A percentile compares a stretch with the other conserved stretches of the same genome.
phyloP scores from a whole-genome alignment of 2,329 filamentous ascomycete species.

The Xylariaceae sp. region DNA sequence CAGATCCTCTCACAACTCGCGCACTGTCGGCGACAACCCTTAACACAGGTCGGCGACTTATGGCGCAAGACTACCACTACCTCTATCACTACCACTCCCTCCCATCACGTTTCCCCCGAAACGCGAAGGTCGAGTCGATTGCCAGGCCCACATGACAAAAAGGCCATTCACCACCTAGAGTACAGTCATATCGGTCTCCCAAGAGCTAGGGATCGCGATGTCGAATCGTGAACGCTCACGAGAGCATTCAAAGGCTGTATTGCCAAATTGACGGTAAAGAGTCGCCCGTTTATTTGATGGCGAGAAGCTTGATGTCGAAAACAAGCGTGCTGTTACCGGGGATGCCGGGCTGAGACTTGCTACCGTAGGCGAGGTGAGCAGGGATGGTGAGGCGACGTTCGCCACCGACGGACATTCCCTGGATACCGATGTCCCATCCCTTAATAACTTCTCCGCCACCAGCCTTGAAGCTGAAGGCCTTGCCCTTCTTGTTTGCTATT shows the following conservation, averaged over 20 bases:
- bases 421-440: slow-evolving; percentile 94
- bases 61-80: slow-evolving; percentile 36
- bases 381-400: slow-evolving; percentile 93
- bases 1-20: slow-evolving; percentile 27
- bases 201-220: slow-evolving; percentile 14
- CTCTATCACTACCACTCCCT: slow-evolving; percentile 32
- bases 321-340: slow-evolving; percentile 84
- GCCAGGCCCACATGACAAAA: slow-evolving; percentile 15
- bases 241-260: slow-evolving; percentile 2
- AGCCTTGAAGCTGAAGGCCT: slow-evolving; percentile 94
- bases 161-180: slow-evolving; percentile 19
- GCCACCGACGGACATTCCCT: slow-evolving; percentile 87
- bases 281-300: slow-evolving; percentile 62
- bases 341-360: slow-evolving; percentile 74
- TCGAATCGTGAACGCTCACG: slow-evolving; percentile 4
- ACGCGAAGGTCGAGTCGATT: slow-evolving; percentile 7
- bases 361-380: slow-evolving; percentile 82
- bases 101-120: slow-evolving; percentile 7
- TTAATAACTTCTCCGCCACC: slow-evolving; percentile 96
- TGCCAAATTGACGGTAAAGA: slow-evolving; percentile 7
- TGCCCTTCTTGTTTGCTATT: slow-evolving; percentile 94
- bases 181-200: slow-evolving; percentile 30
- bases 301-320: slow-evolving; percentile 85
- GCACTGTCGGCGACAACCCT: too few species aligned
- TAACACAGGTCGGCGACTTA: too few species aligned